Evolutionary conservation across 2,329 filamentous ascomycete genomes (phyloP).

Genomic region (Cladosporium colombiae): DNA sequence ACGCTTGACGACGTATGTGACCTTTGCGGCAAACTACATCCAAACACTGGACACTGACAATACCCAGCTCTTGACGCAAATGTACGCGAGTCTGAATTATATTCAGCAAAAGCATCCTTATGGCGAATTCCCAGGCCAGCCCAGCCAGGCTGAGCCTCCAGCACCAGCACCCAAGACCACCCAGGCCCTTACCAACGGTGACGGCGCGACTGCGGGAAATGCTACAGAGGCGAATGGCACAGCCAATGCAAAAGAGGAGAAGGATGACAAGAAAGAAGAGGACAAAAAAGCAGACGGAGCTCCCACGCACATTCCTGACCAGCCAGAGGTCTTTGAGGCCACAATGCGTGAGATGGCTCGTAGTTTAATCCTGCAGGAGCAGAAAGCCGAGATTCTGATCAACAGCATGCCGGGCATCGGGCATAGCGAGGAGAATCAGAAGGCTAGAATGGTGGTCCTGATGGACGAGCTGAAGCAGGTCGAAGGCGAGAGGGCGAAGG

Average conservation of each 20-base stretch:
- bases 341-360: conserved; percentile 72
- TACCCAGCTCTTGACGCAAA: conserved; percentile 48
- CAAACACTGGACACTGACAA: conserved; percentile 16
- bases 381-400: conserved; percentile 79
- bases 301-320: conserved; percentile 55
- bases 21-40: not conserved
- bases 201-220: conserved; percentile 4
- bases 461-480: conserved; percentile 46
- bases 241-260: conserved; percentile 16
- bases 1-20: conserved; percentile 72
- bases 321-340: conserved; percentile 64
- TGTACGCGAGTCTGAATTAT: conserved; percentile 49
- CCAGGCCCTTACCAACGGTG: conserved; percentile 28
- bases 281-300: conserved; percentile 16
- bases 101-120: conserved; percentile 46
- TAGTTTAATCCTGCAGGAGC: conserved; percentile 76
- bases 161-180: conserved; percentile 14
- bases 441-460: conserved; percentile 55
- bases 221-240: conserved; percentile 25
- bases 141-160: conserved; percentile 35
- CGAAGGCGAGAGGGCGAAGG: conserved; percentile 43
- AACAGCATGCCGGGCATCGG: conserved; percentile 74
- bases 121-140: conserved; percentile 46
- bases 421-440: conserved; percentile 75
- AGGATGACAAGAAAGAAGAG: conserved; percentile 13